These are phyloP conservation scores for Didymosphaeria variabile DNA, from an alignment of 2,329 filamentous ascomycete genomes.

Conservation along the genomic window DNA sequence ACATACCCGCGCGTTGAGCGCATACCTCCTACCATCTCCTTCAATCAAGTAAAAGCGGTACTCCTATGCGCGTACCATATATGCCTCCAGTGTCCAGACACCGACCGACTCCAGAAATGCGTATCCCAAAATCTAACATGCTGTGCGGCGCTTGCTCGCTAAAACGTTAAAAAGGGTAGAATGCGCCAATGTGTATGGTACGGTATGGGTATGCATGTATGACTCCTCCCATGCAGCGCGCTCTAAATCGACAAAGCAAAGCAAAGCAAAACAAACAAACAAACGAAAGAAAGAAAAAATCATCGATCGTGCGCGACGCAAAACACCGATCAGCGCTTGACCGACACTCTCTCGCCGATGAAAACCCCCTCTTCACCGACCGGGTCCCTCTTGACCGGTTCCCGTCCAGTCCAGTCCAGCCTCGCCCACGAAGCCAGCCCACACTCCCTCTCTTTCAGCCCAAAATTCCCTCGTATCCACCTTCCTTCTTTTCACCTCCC, in stretches of 20 bases:
- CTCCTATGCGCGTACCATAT: too few species aligned
- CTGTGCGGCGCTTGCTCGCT: not conserved
- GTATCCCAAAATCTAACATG: too few species aligned
- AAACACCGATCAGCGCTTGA: slow-evolving; percentile 23
- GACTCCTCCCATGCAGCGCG: not conserved
- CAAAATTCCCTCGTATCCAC: not conserved
- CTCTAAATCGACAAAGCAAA: too few species aligned
- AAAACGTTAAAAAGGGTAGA: not conserved
- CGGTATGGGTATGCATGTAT: not conserved
- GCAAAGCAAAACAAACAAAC: too few species aligned
- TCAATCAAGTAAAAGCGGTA: too few species aligned
- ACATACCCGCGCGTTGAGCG: too few species aligned
- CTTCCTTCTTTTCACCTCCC: too few species aligned
- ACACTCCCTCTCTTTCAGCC: not conserved
- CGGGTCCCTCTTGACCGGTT: too few species aligned
- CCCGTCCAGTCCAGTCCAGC: not conserved
- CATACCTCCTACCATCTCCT: too few species aligned
- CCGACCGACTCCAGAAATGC: too few species aligned
- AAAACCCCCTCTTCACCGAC: not conserved
- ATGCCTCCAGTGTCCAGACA: too few species aligned
- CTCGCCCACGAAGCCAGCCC: not conserved
- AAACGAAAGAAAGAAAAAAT: not conserved
- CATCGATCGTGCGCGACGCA: not conserved
- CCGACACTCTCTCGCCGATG: slow-evolving; percentile 11
- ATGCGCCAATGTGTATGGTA: not conserved